Conservation (phyloP, 1,284 basidiomycete genomes). For the Ceratobasidium sp. region DNA sequence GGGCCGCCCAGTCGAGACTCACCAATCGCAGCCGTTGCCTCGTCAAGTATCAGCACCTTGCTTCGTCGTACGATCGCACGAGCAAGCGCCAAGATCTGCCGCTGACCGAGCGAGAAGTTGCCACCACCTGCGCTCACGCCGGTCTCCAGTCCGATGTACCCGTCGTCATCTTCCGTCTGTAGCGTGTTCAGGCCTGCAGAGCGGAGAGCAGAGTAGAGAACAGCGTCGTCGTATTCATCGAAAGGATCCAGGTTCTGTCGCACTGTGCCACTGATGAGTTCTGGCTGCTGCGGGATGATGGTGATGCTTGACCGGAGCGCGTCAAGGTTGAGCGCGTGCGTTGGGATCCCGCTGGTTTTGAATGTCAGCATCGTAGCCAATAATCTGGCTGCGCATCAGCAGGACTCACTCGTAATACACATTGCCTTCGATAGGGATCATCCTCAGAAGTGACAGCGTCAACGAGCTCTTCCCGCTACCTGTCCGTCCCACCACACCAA, state of each 20-base stretch:
- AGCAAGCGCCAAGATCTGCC: conserved; percentile 54
- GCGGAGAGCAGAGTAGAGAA: conserved; percentile 57
- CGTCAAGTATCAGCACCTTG: conserved; percentile 61
- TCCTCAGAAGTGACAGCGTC: conserved; percentile 53
- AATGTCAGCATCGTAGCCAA: not conserved
- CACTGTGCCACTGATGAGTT: conserved; percentile 61
- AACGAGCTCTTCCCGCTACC: conserved; percentile 73
- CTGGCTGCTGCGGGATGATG: conserved; percentile 62
- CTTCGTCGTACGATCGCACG: conserved; percentile 55
- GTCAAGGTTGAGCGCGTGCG: conserved; percentile 66
- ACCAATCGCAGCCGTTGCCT: conserved; percentile 46
- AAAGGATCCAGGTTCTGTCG: conserved; percentile 73
- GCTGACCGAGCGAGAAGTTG: conserved; percentile 74
- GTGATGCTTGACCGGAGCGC: conserved; percentile 57
- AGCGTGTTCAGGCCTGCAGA: conserved; percentile 50
- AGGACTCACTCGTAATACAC: conserved; percentile 52
- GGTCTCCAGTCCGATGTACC: conserved; percentile 55
- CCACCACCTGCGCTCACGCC: conserved; percentile 63
- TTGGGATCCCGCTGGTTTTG: conserved; percentile 44
- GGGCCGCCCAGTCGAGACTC: not conserved
- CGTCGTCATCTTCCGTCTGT: conserved; percentile 26
- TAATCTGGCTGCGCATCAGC: not conserved
- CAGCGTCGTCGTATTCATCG: conserved; percentile 70
- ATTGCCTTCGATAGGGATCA: conserved; percentile 64
- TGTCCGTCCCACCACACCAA: conserved; percentile 75